phyloP scores from a whole-genome alignment of 2,329 filamentous ascomycete genomes.

The Cercospora beticola region DNA sequence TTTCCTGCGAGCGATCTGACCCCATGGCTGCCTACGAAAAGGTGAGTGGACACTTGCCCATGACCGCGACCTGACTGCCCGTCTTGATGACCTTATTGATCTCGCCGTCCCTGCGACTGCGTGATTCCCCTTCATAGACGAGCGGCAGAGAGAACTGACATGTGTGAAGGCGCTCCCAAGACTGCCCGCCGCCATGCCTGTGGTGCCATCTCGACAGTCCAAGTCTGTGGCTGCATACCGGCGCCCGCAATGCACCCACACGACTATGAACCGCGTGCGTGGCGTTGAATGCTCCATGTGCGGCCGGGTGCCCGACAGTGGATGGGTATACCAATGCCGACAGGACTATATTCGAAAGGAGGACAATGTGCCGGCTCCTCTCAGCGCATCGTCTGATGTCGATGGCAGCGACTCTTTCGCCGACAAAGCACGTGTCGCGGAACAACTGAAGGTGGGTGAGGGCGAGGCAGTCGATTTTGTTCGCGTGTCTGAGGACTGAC shows the following conservation, averaged over 20 bases:
- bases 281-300: constrained; percentile 61
- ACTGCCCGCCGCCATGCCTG: constrained; percentile 6
- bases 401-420: constrained; percentile 27
- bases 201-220: constrained; percentile 3
- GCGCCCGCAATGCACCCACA: constrained; percentile 60
- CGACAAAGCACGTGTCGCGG: constrained; percentile 27
- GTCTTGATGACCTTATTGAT: background rate
- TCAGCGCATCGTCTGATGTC: constrained; percentile 16
- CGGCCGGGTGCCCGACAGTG: constrained; percentile 54
- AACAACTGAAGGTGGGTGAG: constrained; percentile 24
- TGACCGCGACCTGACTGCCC: background rate
- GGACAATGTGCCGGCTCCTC: constrained; percentile 16
- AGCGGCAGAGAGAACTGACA: constrained; percentile 14
- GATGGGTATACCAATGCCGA: constrained; percentile 73
- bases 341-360: constrained; percentile 52
- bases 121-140: background rate
- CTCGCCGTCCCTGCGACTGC: background rate
- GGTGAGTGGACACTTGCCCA: constrained; percentile 14
- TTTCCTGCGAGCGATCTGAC: background rate
- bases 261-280: constrained; percentile 66
- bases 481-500: background rate
- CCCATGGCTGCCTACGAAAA: constrained; percentile 28
- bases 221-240: constrained; percentile 5
- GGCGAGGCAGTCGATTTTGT: background rate
- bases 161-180: constrained; percentile 17